A percentile compares a stretch with the other conserved stretches of the same genome.
Conservation (phyloP, 2,329 filamentous ascomycete species). For the Blastomyces parvus region DNA sequence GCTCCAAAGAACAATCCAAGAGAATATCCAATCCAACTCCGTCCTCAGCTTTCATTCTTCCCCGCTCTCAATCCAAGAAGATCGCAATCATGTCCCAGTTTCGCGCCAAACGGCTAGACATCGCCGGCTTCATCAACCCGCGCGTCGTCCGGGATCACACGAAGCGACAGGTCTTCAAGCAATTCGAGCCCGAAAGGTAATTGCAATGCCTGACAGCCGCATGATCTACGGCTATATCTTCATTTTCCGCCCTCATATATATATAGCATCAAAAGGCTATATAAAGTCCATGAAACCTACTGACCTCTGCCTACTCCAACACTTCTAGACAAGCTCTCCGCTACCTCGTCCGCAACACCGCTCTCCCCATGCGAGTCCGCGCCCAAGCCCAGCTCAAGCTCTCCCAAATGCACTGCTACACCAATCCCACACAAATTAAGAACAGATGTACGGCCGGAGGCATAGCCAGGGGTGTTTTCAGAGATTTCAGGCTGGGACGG, state of each 20-base stretch:
- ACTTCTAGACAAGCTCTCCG: conserved; percentile 69
- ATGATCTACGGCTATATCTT: not conserved
- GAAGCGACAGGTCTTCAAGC: conserved; percentile 85
- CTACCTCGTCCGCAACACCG: conserved; percentile 90
- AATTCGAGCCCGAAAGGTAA: conserved; percentile 81
- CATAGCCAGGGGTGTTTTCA: conserved; percentile 80
- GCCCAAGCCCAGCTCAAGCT: conserved; percentile 90
- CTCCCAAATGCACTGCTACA: conserved; percentile 93
- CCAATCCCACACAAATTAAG: conserved; percentile 81
- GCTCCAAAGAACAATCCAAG: not conserved
- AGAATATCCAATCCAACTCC: not conserved
- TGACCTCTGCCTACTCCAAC: not conserved
- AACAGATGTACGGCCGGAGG: conserved; percentile 90
- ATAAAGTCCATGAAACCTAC: not conserved
- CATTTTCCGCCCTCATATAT: not conserved
- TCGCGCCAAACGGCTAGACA: conserved; percentile 77
- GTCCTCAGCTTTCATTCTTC: not conserved
- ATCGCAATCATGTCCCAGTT: conserved; percentile 64
- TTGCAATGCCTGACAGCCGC: not conserved
- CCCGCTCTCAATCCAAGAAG: not conserved
- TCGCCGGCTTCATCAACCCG: conserved; percentile 79
- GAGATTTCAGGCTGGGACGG: conserved; percentile 84
- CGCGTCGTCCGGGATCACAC: conserved; percentile 87
- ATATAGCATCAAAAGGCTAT: not conserved
- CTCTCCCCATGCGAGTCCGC: conserved; percentile 68